Conservation (phyloP, 1,284 basidiomycete species). For the Leccinum olivaceoglutinosum region DNA sequence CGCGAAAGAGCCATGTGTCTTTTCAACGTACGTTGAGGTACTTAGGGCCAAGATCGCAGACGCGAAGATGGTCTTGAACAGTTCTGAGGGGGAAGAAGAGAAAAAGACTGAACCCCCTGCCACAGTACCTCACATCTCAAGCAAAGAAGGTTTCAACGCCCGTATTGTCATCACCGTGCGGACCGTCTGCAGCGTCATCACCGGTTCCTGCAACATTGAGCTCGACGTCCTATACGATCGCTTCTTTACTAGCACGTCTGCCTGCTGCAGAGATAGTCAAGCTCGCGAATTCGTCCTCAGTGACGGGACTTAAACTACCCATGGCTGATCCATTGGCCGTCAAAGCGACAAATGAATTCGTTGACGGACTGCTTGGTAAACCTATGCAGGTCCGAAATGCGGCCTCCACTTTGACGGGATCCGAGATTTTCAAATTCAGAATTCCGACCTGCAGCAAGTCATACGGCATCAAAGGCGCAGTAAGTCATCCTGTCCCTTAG, state of each 20-base stretch:
- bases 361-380: slow-evolving; percentile 65
- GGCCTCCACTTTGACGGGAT: background rate
- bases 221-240: slow-evolving; percentile 44
- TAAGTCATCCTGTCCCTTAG: slow-evolving; percentile 32
- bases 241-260: slow-evolving; percentile 52
- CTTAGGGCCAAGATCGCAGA: slow-evolving; percentile 75
- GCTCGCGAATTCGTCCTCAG: slow-evolving; percentile 48
- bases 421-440: slow-evolving; percentile 29
- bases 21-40: slow-evolving; percentile 71
- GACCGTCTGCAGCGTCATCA: slow-evolving; percentile 64
- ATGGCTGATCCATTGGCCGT: slow-evolving; percentile 67
- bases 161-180: slow-evolving; percentile 58
- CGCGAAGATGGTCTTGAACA: slow-evolving; percentile 76
- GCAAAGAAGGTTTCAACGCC: slow-evolving; percentile 60
- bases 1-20: slow-evolving; percentile 86
- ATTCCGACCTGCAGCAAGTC: slow-evolving; percentile 70
- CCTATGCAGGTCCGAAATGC: slow-evolving; percentile 55
- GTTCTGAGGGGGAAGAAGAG: slow-evolving; percentile 53
- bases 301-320: slow-evolving; percentile 58
- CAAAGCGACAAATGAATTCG: slow-evolving; percentile 71
- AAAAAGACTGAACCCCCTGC: slow-evolving; percentile 23
- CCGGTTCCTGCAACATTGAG: slow-evolving; percentile 53
- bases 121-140: slow-evolving; percentile 51
- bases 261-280: slow-evolving; percentile 68
- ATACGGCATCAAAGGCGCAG: slow-evolving; percentile 74